Conservation (phyloP, 805 yeast genomes). For the Debaryomyces hansenii region DNA sequence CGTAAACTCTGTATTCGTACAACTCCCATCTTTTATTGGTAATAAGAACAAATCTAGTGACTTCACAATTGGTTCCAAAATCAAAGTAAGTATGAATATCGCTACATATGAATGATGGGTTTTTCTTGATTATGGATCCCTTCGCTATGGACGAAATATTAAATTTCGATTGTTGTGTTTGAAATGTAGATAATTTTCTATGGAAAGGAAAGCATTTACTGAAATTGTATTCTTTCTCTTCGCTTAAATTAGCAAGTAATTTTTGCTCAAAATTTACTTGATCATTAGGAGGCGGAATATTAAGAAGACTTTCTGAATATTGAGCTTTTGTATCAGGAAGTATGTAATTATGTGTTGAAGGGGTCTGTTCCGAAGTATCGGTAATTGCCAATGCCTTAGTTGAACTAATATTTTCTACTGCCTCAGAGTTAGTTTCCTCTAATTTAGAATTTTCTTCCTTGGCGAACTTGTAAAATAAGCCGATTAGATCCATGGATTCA, state of each 20-base stretch:
- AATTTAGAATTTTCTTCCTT: constrained; percentile 26
- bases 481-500: constrained; percentile 31
- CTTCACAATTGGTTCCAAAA: constrained; percentile 49
- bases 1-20: constrained; percentile 47
- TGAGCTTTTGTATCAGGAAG: neutral
- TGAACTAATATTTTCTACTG: neutral
- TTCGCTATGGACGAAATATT: constrained; percentile 21
- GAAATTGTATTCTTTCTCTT: constrained; percentile 61
- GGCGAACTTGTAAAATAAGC: constrained; percentile 40
- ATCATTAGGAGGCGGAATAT: neutral
- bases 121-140: constrained; percentile 24
- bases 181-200: constrained; percentile 56
- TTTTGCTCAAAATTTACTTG: constrained; percentile 13
- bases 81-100: constrained; percentile 32
- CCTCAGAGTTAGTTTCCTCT: neutral
- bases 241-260: constrained; percentile 22
- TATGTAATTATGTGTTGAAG: neutral
- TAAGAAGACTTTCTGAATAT: neutral
- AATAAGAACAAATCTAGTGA: constrained; percentile 63
- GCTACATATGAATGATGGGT: constrained; percentile 27
- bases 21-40: constrained; percentile 75
- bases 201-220: constrained; percentile 83
- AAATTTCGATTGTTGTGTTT: constrained; percentile 51
- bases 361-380: neutral
- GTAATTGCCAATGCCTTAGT: neutral